These are phyloP conservation scores for Elymus sibiricus DNA, from an alignment of 176 grass and related monocot genomes.

Conservation along the genomic window DNA sequence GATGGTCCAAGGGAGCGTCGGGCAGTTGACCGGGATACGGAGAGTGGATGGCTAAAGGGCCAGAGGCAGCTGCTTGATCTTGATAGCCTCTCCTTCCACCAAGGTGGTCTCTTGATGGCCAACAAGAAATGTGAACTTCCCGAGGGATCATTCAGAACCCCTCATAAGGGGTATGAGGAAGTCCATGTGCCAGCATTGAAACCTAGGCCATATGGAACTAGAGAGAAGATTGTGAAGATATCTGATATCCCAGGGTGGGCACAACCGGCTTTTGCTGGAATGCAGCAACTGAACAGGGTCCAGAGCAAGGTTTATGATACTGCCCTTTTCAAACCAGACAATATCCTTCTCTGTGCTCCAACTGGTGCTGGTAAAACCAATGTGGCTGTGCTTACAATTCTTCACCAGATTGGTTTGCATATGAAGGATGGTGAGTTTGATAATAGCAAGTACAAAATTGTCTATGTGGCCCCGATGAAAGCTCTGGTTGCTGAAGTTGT, in stretches of 20 bases:
- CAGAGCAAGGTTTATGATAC: slow-evolving; percentile 93
- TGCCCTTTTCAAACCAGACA: slow-evolving; percentile 75
- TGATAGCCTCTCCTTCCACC: slow-evolving; percentile 78
- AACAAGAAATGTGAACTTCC: slow-evolving; percentile 89
- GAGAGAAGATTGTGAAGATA: slow-evolving; percentile 91
- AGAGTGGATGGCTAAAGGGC: slow-evolving; percentile 88
- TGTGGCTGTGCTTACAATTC: slow-evolving; percentile 86
- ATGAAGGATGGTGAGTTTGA: slow-evolving; percentile 78
- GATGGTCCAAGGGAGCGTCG: slow-evolving; percentile 50
- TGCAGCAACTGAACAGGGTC: slow-evolving; percentile 88
- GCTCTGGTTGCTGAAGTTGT: slow-evolving; percentile 96
- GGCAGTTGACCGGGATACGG: slow-evolving; percentile 57
- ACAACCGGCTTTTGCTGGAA: slow-evolving; percentile 71
- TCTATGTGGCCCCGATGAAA: slow-evolving; percentile 98
- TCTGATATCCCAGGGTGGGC: slow-evolving; percentile 70
- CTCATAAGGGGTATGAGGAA: slow-evolving; percentile 90
- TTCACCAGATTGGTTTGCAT: slow-evolving; percentile 86
- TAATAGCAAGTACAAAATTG: slow-evolving; percentile 88
- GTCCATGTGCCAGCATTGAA: slow-evolving; percentile 79
- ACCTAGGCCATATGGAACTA: slow-evolving; percentile 51
- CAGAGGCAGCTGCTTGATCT: slow-evolving; percentile 86
- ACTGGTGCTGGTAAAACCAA: slow-evolving; percentile 99
- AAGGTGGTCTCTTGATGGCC: slow-evolving; percentile 91
- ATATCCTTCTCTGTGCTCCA: slow-evolving; percentile 85
- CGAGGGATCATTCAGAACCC: slow-evolving; percentile 58